A percentile compares a stretch with the other conserved stretches of the same genome.
phyloP scores from a whole-genome alignment of 1,139 yeast species.

The Debaryomyces psychrophilus region DNA sequence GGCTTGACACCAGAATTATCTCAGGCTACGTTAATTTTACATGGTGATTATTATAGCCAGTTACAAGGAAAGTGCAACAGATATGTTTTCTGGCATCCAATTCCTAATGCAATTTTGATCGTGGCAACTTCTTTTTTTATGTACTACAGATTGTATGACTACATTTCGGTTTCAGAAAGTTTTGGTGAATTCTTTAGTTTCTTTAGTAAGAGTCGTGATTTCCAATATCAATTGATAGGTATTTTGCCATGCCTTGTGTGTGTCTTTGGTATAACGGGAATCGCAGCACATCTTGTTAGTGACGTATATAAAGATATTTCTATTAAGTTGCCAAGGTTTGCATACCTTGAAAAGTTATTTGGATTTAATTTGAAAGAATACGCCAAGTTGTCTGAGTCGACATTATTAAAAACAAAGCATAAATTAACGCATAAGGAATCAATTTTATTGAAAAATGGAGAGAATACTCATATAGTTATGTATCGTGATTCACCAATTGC shows the following conservation, averaged over 20 bases:
- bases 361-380: constrained; percentile 57
- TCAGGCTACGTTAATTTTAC: constrained; percentile 61
- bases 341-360: constrained; percentile 47
- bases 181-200: constrained; percentile 36
- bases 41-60: constrained; percentile 65
- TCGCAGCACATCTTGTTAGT: constrained; percentile 32
- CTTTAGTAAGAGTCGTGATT: constrained; percentile 27
- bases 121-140: constrained; percentile 23
- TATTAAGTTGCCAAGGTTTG: constrained; percentile 35
- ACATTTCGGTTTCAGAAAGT: constrained; percentile 38
- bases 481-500: constrained; percentile 75
- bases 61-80: constrained; percentile 55
- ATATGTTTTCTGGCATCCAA: constrained; percentile 52
- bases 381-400: constrained; percentile 31
- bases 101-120: constrained; percentile 34
- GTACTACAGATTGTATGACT: constrained; percentile 38
- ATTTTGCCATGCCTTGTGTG: constrained; percentile 31
- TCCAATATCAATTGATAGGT: constrained; percentile 28
- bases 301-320: constrained; percentile 53
- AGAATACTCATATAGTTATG: constrained; percentile 55
- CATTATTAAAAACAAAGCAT: constrained; percentile 27
- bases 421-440: constrained; percentile 26
- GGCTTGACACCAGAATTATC: constrained; percentile 57
- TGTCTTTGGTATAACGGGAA: constrained; percentile 31
- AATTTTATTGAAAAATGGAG: constrained; percentile 33